These are phyloP conservation scores for Pythium dissimile DNA, from an alignment of 352 stramenopile genomes.

Conservation along the genomic window DNA sequence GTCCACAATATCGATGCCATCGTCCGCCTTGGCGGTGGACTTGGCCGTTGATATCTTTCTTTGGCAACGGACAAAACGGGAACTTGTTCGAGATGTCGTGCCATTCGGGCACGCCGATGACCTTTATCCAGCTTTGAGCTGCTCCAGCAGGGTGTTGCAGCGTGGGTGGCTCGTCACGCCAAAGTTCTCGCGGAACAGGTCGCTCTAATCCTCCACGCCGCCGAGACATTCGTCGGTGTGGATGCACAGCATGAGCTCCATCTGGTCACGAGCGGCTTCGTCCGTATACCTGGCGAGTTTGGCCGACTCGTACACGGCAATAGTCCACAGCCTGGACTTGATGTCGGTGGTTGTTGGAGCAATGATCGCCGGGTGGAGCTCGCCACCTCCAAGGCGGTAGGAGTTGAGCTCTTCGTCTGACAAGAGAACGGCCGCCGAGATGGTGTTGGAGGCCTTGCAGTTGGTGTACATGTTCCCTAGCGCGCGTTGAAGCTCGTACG, in stretches of 20 bases:
- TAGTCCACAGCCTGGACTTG: constrained; percentile 37
- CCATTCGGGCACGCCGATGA: constrained; percentile 49
- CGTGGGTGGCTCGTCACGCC: constrained; percentile 40
- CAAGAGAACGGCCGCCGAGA: constrained; percentile 15
- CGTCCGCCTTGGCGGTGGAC: constrained; percentile 5
- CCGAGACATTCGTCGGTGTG: constrained; percentile 51
- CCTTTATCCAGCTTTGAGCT: constrained; percentile 28
- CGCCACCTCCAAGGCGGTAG: neutral
- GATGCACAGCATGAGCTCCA: constrained; percentile 51
- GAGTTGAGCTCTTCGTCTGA: neutral
- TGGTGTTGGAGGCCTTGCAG: constrained; percentile 35
- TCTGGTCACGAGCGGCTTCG: constrained; percentile 34
- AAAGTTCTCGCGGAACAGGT: constrained; percentile 45
- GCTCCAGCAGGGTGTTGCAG: constrained; percentile 41
- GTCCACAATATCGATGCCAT: no score
- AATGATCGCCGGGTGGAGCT: constrained; percentile 15
- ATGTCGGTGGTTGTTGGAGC: constrained; percentile 22
- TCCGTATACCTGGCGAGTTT: constrained; percentile 41
- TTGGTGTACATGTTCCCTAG: constrained; percentile 49
- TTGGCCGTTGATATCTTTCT: neutral
- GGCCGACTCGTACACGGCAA: constrained; percentile 46
- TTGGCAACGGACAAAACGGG: constrained; percentile 8
- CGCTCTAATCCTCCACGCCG: constrained; percentile 38
- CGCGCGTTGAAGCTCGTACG: constrained; percentile 43
- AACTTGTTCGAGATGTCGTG: constrained; percentile 24